Base-by-base conservation (phyloP, 345 rosid species). In the Microthlaspi erraticum region DNA sequence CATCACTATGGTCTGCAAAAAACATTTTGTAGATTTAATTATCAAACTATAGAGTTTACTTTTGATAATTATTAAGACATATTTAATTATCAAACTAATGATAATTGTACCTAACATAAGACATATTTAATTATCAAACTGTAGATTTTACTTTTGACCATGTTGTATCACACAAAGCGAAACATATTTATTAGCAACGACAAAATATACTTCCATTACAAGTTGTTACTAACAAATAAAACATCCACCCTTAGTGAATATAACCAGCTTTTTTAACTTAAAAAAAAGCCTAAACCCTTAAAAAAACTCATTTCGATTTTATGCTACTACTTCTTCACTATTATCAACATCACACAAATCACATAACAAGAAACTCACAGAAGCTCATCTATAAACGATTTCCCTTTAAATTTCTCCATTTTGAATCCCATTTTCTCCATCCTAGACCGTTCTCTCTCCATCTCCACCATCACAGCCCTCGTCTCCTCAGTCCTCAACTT, bases 361-460 rank as follows among this genome's bases (percentile, higher is more conserved):
- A 39, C 54, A 52, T 8, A 50, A 62, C 42, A 52, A 43, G 8
- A 64, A 10, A 71, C 63, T 83, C 75, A 86, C 57, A 91, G 66
- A 44, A 86, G 82, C 77, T 83, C 84, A 45, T 86, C 85, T 59
- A 80, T 72, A 72, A 80, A 57, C 4, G 87, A 41, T 33, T 83
- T 85, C 18, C 83, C 81, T 38, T 78, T 82, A 70, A 79, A 84
- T 42, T 80, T 85, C n/a, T 85, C 87, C 45, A 78, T 51, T 60
- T 72, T 81, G 6, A 73, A 72, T 50, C 87, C 69, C 36, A 77
- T 63, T 46, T 80, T 79, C 56, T 72, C 81, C 68, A 81, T 33
- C 36, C 71, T 60, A 0, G 82, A 73, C 63, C 79, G 60, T 69
- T 85, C 87, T 5, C 37, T 64, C 83, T 87, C 91, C 4, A 87